Evolutionary conservation across 2,329 filamentous ascomycete genomes (phyloP).

Genomic region (Aspergillus arachidicola): DNA sequence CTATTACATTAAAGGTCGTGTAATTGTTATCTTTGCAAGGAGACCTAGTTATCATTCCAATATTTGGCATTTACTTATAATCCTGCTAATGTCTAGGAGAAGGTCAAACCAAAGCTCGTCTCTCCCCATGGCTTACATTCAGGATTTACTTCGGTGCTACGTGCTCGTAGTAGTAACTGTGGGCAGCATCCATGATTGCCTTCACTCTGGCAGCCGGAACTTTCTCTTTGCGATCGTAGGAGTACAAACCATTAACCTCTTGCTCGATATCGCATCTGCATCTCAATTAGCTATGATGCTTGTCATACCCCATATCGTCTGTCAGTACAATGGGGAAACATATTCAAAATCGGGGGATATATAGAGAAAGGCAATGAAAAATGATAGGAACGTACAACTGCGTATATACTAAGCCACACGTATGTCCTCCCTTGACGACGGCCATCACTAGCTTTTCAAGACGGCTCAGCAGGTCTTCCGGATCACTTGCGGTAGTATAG

Average conservation of each 20-base stretch:
- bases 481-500: slow-evolving; percentile 66
- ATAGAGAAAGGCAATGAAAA: accelerated
- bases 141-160: slow-evolving; percentile 9
- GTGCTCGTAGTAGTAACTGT: slow-evolving; percentile 48
- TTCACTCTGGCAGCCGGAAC: slow-evolving; percentile 60
- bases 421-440: slow-evolving; percentile 58
- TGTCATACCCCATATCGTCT: not conserved
- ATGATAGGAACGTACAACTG: slow-evolving; percentile 56
- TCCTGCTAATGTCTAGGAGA: too few relatives aligned
- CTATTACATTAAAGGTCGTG: too few relatives aligned
- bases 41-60: too few relatives aligned
- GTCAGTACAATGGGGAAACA: not conserved
- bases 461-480: slow-evolving; percentile 60
- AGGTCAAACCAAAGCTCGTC: too few relatives aligned
- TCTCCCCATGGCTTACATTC: too few relatives aligned
- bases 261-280: slow-evolving; percentile 62
- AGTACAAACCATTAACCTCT: slow-evolving; percentile 68
- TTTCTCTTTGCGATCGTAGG: slow-evolving; percentile 64
- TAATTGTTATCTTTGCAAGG: too few relatives aligned
- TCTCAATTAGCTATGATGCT: not conserved
- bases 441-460: slow-evolving; percentile 62
- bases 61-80: too few relatives aligned
- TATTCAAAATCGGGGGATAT: accelerated
- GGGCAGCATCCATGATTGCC: slow-evolving; percentile 59
- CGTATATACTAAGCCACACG: slow-evolving; percentile 68